Evolutionary conservation across 768 basidiomycete genomes (phyloP).

Genomic region (Termitomyces sp.): DNA sequence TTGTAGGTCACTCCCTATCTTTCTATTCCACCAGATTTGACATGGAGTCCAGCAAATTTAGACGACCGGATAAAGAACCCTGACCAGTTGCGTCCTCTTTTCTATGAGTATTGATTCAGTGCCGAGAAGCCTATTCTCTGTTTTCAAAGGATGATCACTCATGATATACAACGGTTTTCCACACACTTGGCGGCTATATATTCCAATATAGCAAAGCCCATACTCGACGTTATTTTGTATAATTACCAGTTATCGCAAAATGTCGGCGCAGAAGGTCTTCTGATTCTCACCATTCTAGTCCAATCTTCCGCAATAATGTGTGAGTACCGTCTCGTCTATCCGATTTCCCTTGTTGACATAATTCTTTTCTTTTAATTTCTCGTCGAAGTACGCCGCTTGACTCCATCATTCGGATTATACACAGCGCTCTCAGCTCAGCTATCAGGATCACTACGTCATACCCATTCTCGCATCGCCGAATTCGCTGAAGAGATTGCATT

Average conservation of each 20-base stretch:
- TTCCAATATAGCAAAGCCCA: slow-evolving; percentile 89
- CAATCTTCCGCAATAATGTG: slow-evolving; percentile 80
- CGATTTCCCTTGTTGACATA: neutral
- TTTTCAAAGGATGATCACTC: slow-evolving; percentile 77
- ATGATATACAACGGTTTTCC: slow-evolving; percentile 93
- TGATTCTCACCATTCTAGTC: slow-evolving; percentile 79
- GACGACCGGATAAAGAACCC: slow-evolving; percentile 96
- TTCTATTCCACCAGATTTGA: neutral
- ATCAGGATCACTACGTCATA: slow-evolving; percentile 84
- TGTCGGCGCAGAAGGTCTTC: slow-evolving; percentile 89
- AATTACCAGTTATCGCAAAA: slow-evolving; percentile 94
- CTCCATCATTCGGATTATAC: slow-evolving; percentile 90
- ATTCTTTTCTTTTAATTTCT: neutral
- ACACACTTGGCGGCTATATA: slow-evolving; percentile 91
- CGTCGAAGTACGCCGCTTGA: slow-evolving; percentile 76
- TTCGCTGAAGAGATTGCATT: slow-evolving; percentile 89
- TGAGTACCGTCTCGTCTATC: slow-evolving; percentile 35
- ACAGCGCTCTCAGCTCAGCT: slow-evolving; percentile 86
- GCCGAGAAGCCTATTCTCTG: slow-evolving; percentile 6
- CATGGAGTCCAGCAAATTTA: slow-evolving; percentile 64
- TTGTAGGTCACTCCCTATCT: slow-evolving; percentile 40
- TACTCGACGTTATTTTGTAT: slow-evolving; percentile 89
- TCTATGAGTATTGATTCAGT: neutral
- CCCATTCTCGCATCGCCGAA: slow-evolving; percentile 88
- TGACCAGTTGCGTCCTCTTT: slow-evolving; percentile 64